Base-by-base conservation (phyloP, 2,329 filamentous ascomycete genomes). In the Hawksworthiomyces lignivorus region DNA sequence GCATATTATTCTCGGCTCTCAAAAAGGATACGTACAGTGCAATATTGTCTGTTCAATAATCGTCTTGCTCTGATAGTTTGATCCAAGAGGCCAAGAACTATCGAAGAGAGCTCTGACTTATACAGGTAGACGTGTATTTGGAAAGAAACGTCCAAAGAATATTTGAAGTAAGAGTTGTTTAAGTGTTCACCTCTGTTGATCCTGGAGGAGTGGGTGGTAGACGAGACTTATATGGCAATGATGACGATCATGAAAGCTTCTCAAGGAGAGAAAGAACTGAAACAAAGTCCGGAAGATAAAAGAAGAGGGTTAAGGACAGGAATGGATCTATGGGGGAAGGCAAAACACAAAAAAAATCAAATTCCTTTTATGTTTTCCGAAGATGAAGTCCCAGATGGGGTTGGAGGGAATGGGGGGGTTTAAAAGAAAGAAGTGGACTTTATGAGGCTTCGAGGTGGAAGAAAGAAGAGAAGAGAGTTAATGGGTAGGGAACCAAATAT, bases 401-500 rank as follows among this genome's bases (percentile, higher is more conserved):
- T n/a, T n/a, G n/a, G n/a, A n/a, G n/a, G n/a, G n/a, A n/a, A n/a
- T n/a, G n/a, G n/a, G n/a, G n/a, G n/a, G n/a, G n/a, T 31, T 42
- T 26, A 30, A 21, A 36, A 42, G 6, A 19, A 42, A 31, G 32
- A 32, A 27, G 18, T 20, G 29, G 19, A 31, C 26, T 9, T 26
- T 37, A 33, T 36, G 21, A 36, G 27, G 35, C 30, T 14, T 17
- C 29, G 29, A 17, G 41, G 22, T 27, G 22, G 33, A n/a, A 22
- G 7, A 18, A 17, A 9, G 20, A 24, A 24, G 28, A 28, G 10
- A 24, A 33, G 28, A 24, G 26, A 36, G 31, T 29, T 28, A 24
- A 19, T 17, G 32, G 36, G 28, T 17, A 32, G 15, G 27, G 27
- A 20, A 22, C 19, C 17, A 34, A 36, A 47, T 44, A 43, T 49